phyloP scores from a whole-genome alignment of 805 yeast species.

The Wickerhamiella hasegawae region DNA sequence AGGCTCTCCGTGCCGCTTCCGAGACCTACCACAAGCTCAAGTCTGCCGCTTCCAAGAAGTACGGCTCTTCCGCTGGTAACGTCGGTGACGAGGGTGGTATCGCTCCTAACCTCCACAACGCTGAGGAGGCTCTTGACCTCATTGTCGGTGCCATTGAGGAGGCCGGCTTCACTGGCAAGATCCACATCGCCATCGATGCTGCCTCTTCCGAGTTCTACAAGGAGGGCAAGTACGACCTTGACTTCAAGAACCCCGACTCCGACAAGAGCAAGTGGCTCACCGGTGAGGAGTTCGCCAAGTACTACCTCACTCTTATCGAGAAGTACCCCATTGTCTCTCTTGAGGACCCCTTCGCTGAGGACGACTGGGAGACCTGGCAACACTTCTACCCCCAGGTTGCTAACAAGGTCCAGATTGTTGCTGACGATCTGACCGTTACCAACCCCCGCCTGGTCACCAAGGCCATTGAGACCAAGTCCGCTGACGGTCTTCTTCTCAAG shows the following conservation, averaged over 20 bases:
- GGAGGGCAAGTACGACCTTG: constrained; percentile 94
- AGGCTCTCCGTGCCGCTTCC: constrained; percentile 91
- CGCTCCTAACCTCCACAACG: constrained; percentile 92
- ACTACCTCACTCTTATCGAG: constrained; percentile 64
- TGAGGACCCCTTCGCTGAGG: constrained; percentile 99
- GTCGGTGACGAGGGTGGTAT: constrained; percentile 99
- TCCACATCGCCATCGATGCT: constrained; percentile 85
- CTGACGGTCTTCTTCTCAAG: constrained; percentile 87
- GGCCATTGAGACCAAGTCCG: constrained; percentile 94
- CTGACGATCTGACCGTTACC: constrained; percentile 97
- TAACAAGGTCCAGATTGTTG: constrained; percentile 72
- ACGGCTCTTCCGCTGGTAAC: constrained; percentile 98
- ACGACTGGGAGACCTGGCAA: constrained; percentile 98
- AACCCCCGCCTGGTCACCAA: constrained; percentile 85
- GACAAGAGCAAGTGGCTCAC: constrained; percentile 83
- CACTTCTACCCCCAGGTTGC: constrained; percentile 47
- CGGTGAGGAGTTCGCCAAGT: constrained; percentile 71
- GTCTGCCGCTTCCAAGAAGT: constrained; percentile 79
- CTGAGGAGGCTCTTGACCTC: constrained; percentile 94
- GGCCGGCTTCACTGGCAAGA: constrained; percentile 92
- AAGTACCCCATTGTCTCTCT: constrained; percentile 96
- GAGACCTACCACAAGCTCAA: constrained; percentile 97
- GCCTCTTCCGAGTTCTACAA: constrained; percentile 97
- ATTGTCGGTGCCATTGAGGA: constrained; percentile 74
- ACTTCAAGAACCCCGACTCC: constrained; percentile 93